Evolutionary conservation across 768 basidiomycete species (phyloP), one percentile per base, ranked within the genome.

Genomic region (Dacryopinax primogenitus): DNA sequence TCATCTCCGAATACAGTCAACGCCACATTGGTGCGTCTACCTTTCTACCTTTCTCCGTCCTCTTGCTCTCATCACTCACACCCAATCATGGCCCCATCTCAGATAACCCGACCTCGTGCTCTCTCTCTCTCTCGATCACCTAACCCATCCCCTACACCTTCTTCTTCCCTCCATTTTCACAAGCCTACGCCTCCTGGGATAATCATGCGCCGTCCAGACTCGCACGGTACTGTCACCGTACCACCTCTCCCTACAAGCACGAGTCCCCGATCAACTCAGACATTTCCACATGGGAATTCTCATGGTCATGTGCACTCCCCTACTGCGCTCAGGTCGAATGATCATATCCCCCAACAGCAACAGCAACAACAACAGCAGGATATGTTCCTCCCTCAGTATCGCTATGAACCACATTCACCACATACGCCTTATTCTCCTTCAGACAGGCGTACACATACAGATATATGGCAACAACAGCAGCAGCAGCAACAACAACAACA

Each of bases 161-260:
- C 51, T 58, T 30, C 32, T 30, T 13, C 26, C 51, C 11, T 15
- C 13, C 51, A 30, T 58, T 58, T 58, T 58, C 51, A 58, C 51
- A 18, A 58, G 51, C 51, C 3, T 30, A 21, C 15, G 26, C 51
- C 51, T 30, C 26, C 51, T n/a, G n/a, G n/a, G 3, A 58, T 58
- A 58, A 58, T 58, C 51, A 58, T 58, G 51, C 51, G 51, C 51
- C 3, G 51, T 6, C 51, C 51, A 30, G 51, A 58, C 23, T 58
- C 51, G 51, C 26, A n/a, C n/a, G n/a, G n/a, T n/a, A n/a, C n/a
- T n/a, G n/a, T n/a, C n/a, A n/a, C n/a, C n/a, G n/a, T n/a, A n/a
- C n/a, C n/a, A n/a, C n/a, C n/a, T n/a, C n/a, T n/a, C n/a, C n/a
- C n/a, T n/a, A n/a, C n/a, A n/a, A 39, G 37, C 37, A 39, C 37